These are phyloP conservation scores for Magnusiomyces clavatus DNA, from an alignment of 1,139 yeast genomes.

Conservation along the genomic window DNA sequence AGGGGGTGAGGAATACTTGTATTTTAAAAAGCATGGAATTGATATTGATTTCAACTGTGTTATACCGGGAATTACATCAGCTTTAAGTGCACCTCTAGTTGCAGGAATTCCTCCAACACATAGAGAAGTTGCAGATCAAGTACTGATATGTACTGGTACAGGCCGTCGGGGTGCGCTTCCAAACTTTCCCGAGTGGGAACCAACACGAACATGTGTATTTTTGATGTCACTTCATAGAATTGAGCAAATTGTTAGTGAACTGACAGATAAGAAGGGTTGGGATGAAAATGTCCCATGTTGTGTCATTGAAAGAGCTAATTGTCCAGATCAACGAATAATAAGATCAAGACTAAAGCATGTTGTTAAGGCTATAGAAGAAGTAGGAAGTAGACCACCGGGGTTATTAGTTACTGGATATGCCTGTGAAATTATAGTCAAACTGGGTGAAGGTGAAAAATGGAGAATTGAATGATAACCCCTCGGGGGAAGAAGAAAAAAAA, in stretches of 20 bases:
- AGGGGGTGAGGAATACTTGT: conserved; percentile 86
- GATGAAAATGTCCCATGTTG: conserved; percentile 68
- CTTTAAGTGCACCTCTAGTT: conserved; percentile 82
- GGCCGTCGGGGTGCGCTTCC: conserved; percentile 86
- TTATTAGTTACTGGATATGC: conserved; percentile 75
- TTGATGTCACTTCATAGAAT: conserved; percentile 88
- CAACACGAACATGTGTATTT: conserved; percentile 73
- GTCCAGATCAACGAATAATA: conserved; percentile 85
- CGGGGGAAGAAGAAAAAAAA: no score
- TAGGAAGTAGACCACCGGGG: conserved; percentile 93
- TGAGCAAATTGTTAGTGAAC: conserved; percentile 52
- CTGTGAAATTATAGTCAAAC: conserved; percentile 46
- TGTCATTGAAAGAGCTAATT: conserved; percentile 82
- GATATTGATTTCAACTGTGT: conserved; percentile 47
- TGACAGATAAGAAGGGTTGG: conserved; percentile 52
- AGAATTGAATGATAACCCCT: conserved; percentile 33
- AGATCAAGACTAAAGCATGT: conserved; percentile 62
- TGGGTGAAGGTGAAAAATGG: conserved; percentile 37
- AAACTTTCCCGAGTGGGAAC: conserved; percentile 62
- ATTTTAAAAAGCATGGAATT: conserved; percentile 59
- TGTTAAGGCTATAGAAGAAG: conserved; percentile 64
- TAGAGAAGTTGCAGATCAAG: conserved; percentile 88
- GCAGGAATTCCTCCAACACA: conserved; percentile 88
- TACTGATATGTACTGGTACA: conserved; percentile 88
- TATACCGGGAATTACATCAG: conserved; percentile 84